Percentiles rank a stretch among this genome's conserved stretches.
These are phyloP conservation scores for Penicillium sp. DNA, from an alignment of 2,329 filamentous ascomycete genomes.

Conservation along the genomic window DNA sequence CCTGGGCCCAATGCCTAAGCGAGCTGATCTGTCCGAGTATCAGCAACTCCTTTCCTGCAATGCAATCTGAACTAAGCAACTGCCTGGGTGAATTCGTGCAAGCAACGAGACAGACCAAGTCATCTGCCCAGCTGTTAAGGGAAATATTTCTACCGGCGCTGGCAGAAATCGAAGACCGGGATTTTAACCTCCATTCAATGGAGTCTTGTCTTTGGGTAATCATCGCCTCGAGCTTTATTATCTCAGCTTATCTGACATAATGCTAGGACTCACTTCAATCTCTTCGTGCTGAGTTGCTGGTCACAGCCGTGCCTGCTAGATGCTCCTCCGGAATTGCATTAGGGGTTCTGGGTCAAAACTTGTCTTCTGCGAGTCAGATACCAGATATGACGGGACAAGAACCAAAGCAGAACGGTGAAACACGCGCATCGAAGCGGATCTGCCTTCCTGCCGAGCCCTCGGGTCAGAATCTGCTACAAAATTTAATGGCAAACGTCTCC, in stretches of 20 bases:
- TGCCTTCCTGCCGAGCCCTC: conserved; percentile 37
- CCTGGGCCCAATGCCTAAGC: conserved; percentile 30
- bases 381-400: conserved; percentile 3
- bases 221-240: neutral
- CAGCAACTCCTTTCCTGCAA: conserved; percentile 19
- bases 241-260: conserved; percentile 13
- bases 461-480: conserved; percentile 23
- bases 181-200: conserved; percentile 17
- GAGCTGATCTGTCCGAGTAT: conserved; percentile 27
- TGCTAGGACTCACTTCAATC: conserved; percentile 24
- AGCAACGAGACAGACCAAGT: conserved; percentile 16
- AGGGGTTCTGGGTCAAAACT: neutral
- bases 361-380: conserved; percentile 8
- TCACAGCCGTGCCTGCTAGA: neutral
- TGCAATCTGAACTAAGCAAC: conserved; percentile 31
- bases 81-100: conserved; percentile 28
- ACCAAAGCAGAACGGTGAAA: conserved; percentile 17
- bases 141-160: conserved; percentile 27
- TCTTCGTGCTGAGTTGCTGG: conserved; percentile 12
- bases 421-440: conserved; percentile 32
- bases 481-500: conserved; percentile 34
- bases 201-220: conserved; percentile 34
- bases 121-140: conserved; percentile 21
- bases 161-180: conserved; percentile 20
- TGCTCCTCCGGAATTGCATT: neutral